Evolutionary conservation across 768 basidiomycete genomes (phyloP), one percentile per base, ranked within the genome.

Genomic region (Mycena venus): DNA sequence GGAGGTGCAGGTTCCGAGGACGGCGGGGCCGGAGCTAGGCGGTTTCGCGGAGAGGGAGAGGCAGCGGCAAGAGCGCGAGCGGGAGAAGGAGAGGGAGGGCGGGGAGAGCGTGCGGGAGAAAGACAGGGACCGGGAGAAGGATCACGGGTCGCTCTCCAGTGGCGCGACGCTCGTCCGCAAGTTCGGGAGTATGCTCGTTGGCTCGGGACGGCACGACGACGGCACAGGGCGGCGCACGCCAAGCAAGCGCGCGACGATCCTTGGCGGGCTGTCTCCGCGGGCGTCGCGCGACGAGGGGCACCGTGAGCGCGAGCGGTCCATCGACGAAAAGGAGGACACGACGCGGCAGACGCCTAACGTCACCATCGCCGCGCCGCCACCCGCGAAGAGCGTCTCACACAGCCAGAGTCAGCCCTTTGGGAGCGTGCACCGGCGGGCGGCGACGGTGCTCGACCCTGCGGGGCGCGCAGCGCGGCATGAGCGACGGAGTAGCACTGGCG

Each of bases 401-500:
- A 87, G 84, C 74, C 84, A 85, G 75, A 77, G 75, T 71, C 79
- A 81, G 63, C 79, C 49, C 11, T 78, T 91, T 63, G 90, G 88
- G 17, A 88, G 84, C 66, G 82, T 87, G 0, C 95, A 95, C 82
- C 89, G 95, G 25, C 87, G 95, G 7, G 94, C 94, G 5, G 94
- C 94, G 70, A 95, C 95, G 19, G 87, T 95, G 42, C 80, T 95
- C 38, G 95, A 96, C 80, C 90, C 94, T 0, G 88, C 90, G 59
- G 90, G 91, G 31, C 86, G 91, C 17, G 84, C 91, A 27, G 84
- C 86, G 17, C 86, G 91, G 51, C 95, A 96, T 80, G 93, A 94
- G 75, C 86, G 95, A 79, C 84, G 95, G 79, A 94, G 93, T 79
- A 95, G 94, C 78, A 94, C 93, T 0, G 92, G 94, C 31, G 94